Evolutionary conservation across 768 basidiomycete genomes (phyloP), one percentile per base, ranked within the genome.

Genomic region (Amanita rimosa): DNA sequence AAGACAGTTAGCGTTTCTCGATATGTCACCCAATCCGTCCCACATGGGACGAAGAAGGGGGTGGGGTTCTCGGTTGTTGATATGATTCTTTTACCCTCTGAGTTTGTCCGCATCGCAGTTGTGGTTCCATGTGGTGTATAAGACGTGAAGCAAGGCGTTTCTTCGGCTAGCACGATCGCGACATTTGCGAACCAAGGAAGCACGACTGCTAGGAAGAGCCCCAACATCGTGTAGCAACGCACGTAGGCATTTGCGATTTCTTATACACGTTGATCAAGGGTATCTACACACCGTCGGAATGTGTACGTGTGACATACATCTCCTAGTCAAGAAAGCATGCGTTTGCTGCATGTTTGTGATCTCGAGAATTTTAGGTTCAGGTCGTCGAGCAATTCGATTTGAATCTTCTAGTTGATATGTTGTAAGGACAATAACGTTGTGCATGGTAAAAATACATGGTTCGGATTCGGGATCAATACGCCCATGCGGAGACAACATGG

Each of bases 21-120:
- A 31, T 39, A 21, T 7, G 53, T 56, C 27, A 49, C 51, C 58
- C 59, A 60, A 22, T 56, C 58, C 9, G 54, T 53, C 5, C 52
- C 55, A 45, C 56, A 57, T 4, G 59, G 59, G n/a, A 55, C 58
- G 29, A 51, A 60, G 22, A 58, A 52, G 0, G 59, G 46, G 6
- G 59, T 60, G 21, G 48, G 36, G 46, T 44, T 44, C 14, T 50
- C 17, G 31, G 14, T 43, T 24, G 41, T 22, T 11, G 48, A 27
- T 16, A 19, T 16, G 11, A 9, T 16, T 13, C 27, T 35, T 21
- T 29, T 34, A 5, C 42, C 41, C 14, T 37, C 34, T 24, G 7
- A 6, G 33, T 41, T 11, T 19, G 17, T 38, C 29, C 16, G 24
- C 14, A 40, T 40, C n/a, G 40, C 45, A 17, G 24, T 21, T 6